Evolutionary conservation across 73 alveolate genomes (phyloP), one percentile per base, ranked within the genome.

Genomic region (Paramecium biaurelia): DNA sequence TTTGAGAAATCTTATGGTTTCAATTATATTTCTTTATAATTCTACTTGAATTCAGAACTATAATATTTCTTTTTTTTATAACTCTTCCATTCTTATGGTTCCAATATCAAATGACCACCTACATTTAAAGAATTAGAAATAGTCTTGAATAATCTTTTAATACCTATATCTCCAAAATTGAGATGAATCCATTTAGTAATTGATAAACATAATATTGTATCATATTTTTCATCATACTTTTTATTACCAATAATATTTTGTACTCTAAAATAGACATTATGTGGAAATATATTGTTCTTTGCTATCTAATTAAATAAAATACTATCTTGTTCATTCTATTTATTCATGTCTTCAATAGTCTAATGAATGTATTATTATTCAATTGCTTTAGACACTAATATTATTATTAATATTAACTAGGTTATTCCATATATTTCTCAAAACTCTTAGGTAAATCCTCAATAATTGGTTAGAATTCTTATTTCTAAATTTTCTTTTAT

Each of bases 161-260:
- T 76, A 4, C 97, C 99, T 5, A 53, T n/a, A 68, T 97, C 99
- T 21, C 99, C 99, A 74, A 85, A 96, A 85, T 95, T 96, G 1
- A 97, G 79, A 76, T 97, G 99, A n/a, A 97, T 92, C 96, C 98
- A 97, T 85, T 97, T 97, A 4, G 94, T 68, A 5, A 98, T 93
- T 10, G 97, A 93, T 57, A 97, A 93, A 76, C 98, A 96, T 38
- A 92, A 59, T 8, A 97, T 90, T 3, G 93, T 92, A 92, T 97
- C 99, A 82, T 70, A 97, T 63, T 87, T 88, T 86, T 96, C 97
- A 28, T 76, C 42, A 35, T 38, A 85, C 5, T 92, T 56, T 18
- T 86, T 92, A 57, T 84, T 89, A 76, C 87, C 96, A 41, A 97
- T 84, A 87, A 70, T 95, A 67, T 97, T 96, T 86, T 93, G 96